Conservation (phyloP, 352 stramenopile species). For the Phytophthora tentaculata region DNA sequence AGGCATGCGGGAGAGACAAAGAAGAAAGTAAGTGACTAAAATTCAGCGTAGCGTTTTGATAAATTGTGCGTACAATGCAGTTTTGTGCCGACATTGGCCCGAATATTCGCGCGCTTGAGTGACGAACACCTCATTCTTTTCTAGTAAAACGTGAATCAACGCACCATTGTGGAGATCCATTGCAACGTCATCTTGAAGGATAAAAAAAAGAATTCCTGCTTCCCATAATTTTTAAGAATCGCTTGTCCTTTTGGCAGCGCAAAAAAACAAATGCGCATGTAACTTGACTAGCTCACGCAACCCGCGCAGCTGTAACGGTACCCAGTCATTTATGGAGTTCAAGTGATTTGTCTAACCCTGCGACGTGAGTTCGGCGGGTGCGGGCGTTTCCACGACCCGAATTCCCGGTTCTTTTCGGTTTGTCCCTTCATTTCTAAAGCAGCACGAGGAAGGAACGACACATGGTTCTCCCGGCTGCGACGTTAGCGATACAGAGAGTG, state of each 20-base stretch:
- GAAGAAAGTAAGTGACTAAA: conserved; percentile 23
- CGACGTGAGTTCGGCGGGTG: too few species aligned
- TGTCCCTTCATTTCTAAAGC: conserved; percentile 15
- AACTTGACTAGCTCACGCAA: neutral
- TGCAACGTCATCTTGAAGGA: too few species aligned
- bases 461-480: conserved; percentile 27
- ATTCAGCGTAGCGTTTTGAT: conserved; percentile 33
- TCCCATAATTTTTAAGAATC: too few species aligned
- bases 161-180: too few species aligned
- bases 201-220: too few species aligned
- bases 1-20: conserved; percentile 14
- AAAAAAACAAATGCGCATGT: too few species aligned
- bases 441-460: neutral
- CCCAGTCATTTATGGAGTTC: neutral
- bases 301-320: neutral
- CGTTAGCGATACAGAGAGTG: conserved; percentile 19
- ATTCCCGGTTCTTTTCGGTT: too few species aligned
- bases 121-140: conserved; percentile 2
- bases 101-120: neutral
- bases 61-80: conserved; percentile 21
- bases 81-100: conserved; percentile 3
- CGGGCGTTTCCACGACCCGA: neutral
- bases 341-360: neutral
- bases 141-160: too few species aligned
- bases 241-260: too few species aligned